These are phyloP conservation scores for Melampsora abietis-canadensis DNA, from an alignment of 1,284 basidiomycete species.

Conservation along the genomic window DNA sequence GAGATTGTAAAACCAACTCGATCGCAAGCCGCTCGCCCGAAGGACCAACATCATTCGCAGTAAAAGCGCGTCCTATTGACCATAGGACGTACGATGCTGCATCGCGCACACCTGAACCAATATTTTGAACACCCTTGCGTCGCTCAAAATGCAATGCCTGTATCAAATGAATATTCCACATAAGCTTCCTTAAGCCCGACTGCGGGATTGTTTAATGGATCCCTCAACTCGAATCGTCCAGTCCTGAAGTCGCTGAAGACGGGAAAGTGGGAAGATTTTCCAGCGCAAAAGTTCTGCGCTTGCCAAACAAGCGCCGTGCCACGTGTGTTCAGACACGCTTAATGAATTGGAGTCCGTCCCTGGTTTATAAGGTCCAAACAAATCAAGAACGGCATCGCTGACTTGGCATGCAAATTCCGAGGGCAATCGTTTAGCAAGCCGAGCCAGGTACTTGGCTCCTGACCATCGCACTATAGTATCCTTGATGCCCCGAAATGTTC, in stretches of 20 bases:
- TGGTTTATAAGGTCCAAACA: constrained; percentile 61
- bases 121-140: constrained; percentile 81
- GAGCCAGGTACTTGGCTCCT: constrained; percentile 84
- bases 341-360: constrained; percentile 66
- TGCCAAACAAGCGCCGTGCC: constrained; percentile 92
- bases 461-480: constrained; percentile 95
- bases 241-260: constrained; percentile 64
- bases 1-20: constrained; percentile 69
- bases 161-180: background rate
- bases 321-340: constrained; percentile 66
- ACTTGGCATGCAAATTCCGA: constrained; percentile 72
- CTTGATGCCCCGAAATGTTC: constrained; percentile 56
- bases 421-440: constrained; percentile 77
- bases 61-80: constrained; percentile 80
- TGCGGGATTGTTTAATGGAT: constrained; percentile 55
- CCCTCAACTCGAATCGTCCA: constrained; percentile 67
- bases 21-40: constrained; percentile 67
- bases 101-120: constrained; percentile 91
- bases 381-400: constrained; percentile 69
- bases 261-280: constrained; percentile 64
- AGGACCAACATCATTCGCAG: constrained; percentile 62
- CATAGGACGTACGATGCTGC: constrained; percentile 91
- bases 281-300: constrained; percentile 87
- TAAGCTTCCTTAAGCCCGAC: constrained; percentile 17
- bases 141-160: constrained; percentile 90